These are phyloP conservation scores for Inga leiocalycina DNA, from an alignment of 306 rosid genomes.

Conservation along the genomic window DNA sequence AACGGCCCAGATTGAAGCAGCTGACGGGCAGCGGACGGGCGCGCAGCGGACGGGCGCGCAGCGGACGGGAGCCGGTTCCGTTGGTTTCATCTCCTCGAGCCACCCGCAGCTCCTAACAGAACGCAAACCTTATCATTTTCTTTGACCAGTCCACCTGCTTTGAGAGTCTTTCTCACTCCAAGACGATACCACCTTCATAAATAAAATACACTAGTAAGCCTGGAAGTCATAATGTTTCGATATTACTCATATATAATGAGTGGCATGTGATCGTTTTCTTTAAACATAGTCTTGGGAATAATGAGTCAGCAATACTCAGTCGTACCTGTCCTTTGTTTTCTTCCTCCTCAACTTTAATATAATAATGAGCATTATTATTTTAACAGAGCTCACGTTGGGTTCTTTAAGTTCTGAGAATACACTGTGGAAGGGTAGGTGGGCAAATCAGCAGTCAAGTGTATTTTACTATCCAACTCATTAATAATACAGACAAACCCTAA, in stretches of 20 bases:
- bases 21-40: too few relatives aligned
- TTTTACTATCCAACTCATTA: not conserved
- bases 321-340: slow-evolving; percentile 8
- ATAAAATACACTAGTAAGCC: slow-evolving; percentile 14
- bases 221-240: slow-evolving; percentile 33
- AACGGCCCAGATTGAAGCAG: too few relatives aligned
- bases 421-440: not conserved
- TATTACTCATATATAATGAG: slow-evolving; percentile 26
- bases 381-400: not conserved
- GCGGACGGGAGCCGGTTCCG: too few relatives aligned
- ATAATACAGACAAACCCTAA: not conserved
- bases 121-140: slow-evolving; percentile 23
- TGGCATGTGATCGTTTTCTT: slow-evolving; percentile 42
- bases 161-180: slow-evolving; percentile 18
- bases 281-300: slow-evolving; percentile 34
- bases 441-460: not conserved
- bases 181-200: not conserved
- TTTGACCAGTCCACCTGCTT: slow-evolving; percentile 42
- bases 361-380: slow-evolving; percentile 2
- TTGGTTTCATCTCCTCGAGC: slow-evolving; percentile 59
- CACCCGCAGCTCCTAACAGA: slow-evolving; percentile 44
- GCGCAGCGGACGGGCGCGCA: too few relatives aligned
- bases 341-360: slow-evolving; percentile 10
- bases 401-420: not conserved
- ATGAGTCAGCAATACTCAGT: slow-evolving; percentile 12